Percentiles rank a stretch among this genome's conserved stretches.
Conservation (phyloP, 257 asterid genomes). For the Cruciata laevipes region DNA sequence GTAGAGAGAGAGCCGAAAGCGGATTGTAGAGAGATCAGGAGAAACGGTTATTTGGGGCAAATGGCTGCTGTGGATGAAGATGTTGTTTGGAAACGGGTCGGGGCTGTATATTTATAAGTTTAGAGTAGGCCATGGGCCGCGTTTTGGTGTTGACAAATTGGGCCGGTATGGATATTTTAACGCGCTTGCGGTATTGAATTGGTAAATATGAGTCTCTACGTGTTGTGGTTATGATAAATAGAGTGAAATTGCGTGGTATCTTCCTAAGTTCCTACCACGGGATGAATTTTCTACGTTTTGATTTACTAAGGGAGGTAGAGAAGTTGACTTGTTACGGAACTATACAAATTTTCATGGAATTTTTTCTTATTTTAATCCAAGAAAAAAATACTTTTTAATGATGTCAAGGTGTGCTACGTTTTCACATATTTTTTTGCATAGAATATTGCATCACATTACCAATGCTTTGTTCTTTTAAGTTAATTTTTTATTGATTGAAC, state of each 20-base stretch:
- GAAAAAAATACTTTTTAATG: too few relatives aligned
- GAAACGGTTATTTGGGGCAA: neutral
- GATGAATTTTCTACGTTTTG: neutral
- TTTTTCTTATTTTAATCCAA: too few relatives aligned
- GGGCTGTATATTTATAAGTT: neutral
- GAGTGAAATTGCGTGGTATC: neutral
- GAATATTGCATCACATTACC: too few relatives aligned
- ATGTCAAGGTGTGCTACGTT: too few relatives aligned
- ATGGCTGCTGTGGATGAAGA: neutral
- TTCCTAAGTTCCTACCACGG: neutral
- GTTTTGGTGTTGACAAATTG: neutral
- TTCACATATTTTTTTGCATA: too few relatives aligned
- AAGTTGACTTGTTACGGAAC: neutral
- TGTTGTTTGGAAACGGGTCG: neutral
- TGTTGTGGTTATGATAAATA: neutral
- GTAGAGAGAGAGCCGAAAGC: neutral
- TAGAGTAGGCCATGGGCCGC: neutral
- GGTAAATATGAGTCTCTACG: neutral
- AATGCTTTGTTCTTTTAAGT: too few relatives aligned
- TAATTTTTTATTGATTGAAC: too few relatives aligned
- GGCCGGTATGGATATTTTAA: neutral
- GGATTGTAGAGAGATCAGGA: slow-evolving; percentile 2
- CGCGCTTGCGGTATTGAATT: neutral
- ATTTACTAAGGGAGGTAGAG: neutral
- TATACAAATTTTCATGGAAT: too few relatives aligned